Percentiles rank a stretch among this genome's conserved stretches.
phyloP scores from a whole-genome alignment of 2,329 filamentous ascomycete genomes.

The Pyrenophora seminiperda region DNA sequence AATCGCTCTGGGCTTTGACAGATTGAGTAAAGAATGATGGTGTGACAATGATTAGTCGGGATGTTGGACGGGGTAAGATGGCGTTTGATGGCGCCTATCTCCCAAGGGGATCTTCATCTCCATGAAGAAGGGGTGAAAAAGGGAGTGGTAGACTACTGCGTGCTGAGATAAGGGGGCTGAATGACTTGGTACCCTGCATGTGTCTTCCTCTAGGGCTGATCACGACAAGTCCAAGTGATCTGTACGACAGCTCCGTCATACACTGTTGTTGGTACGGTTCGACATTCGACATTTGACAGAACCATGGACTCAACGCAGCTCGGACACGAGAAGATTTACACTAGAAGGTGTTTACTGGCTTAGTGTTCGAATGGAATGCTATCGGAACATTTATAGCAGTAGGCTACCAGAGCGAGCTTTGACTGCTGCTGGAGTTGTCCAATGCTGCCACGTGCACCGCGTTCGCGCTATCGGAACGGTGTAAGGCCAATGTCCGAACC shows the following conservation, averaged over 20 bases:
- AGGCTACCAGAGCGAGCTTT: not conserved
- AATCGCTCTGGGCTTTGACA: not conserved
- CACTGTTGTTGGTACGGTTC: not conserved
- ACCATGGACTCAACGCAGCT: not conserved
- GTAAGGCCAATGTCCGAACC: constrained; percentile 1
- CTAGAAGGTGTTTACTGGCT: not conserved
- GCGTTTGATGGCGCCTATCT: not conserved
- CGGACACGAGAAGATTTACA: not conserved
- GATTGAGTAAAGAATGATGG: too few relatives aligned
- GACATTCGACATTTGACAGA: not conserved
- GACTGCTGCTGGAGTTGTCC: not conserved
- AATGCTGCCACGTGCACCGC: constrained; percentile 6
- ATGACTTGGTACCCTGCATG: constrained; percentile 5
- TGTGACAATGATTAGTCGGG: not conserved
- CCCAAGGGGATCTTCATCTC: not conserved
- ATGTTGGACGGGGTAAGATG: not conserved
- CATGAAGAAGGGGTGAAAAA: not conserved
- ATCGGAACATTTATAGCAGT: not conserved
- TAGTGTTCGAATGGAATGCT: not conserved
- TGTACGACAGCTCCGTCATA: constrained; percentile 2
- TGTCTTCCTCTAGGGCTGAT: not conserved
- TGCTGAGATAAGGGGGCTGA: constrained; percentile 1
- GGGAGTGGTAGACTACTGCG: constrained; percentile 3
- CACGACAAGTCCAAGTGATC: constrained; percentile 1
- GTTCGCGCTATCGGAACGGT: constrained; percentile 1